A percentile compares a stretch with the other conserved stretches of the same genome.
Evolutionary conservation across 768 basidiomycete species (phyloP).

Genomic region (Phylloporus scabripes): DNA sequence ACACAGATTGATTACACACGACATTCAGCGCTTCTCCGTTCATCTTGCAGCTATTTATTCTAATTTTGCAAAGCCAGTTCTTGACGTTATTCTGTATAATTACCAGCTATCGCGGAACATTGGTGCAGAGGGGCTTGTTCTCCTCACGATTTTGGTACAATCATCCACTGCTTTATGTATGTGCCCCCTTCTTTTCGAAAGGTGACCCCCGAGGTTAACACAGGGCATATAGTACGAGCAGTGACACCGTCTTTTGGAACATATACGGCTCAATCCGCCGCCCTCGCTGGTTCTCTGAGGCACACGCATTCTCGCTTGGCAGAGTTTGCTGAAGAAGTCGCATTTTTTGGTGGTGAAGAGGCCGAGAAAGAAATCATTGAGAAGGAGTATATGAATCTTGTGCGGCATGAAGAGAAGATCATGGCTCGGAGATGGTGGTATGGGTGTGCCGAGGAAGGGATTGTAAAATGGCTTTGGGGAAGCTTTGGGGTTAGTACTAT

Average conservation of each 20-base stretch:
- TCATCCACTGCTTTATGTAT: slow-evolving; percentile 72
- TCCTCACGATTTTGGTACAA: slow-evolving; percentile 82
- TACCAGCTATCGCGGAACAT: slow-evolving; percentile 92
- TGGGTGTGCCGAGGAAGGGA: slow-evolving; percentile 87
- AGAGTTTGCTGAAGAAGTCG: slow-evolving; percentile 86
- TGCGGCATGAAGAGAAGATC: slow-evolving; percentile 82
- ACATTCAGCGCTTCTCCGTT: slow-evolving; percentile 88
- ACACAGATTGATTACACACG: slow-evolving; percentile 86
- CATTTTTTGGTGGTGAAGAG: slow-evolving; percentile 81
- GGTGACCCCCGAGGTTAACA: slow-evolving; percentile 1
- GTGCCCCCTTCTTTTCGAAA: slow-evolving; percentile 27
- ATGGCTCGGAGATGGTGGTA: slow-evolving; percentile 83
- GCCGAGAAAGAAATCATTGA: slow-evolving; percentile 91
- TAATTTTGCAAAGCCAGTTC: slow-evolving; percentile 88
- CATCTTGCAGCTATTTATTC: slow-evolving; percentile 91
- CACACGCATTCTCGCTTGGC: slow-evolving; percentile 89
- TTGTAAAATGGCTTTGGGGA: slow-evolving; percentile 97
- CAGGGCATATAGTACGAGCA: slow-evolving; percentile 58
- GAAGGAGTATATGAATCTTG: slow-evolving; percentile 76
- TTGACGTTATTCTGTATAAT: slow-evolving; percentile 93
- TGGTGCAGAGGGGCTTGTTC: slow-evolving; percentile 85
- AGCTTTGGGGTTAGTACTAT: slow-evolving; percentile 72
- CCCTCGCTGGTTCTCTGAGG: slow-evolving; percentile 82
- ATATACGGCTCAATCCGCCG: slow-evolving; percentile 84
- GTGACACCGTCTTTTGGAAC: slow-evolving; percentile 90